Base-by-base conservation (phyloP, 192 early-diverging fungal genomes). In the Coemansia sp. region DNA sequence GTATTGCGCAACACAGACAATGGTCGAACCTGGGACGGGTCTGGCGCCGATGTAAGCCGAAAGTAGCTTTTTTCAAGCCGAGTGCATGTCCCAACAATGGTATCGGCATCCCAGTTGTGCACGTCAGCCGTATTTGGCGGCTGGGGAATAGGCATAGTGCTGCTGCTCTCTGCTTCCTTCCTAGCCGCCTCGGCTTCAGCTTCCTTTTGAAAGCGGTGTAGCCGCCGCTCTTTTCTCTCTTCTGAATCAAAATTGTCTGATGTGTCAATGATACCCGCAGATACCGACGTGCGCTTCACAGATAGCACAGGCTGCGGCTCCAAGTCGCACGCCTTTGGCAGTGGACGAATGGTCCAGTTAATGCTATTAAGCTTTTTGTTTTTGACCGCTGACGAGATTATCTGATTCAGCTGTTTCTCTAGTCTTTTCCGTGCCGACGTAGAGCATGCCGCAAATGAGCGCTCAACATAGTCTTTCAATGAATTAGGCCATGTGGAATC, bases 11-110 rank as follows among this genome's bases (percentile, higher is more conserved):
- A 72, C 1, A 99, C 73, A 23, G 70, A 76, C 49, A 95, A 75
- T 48, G 97, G 97, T 4, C 97, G 82, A n/a, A 99, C 94, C n/a
- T 88, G 91, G 1, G 92, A 60, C 21, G 96, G 96, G 71, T 98
- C 93, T 3, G 95, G 93, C 2, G 94, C 94, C 82, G 79, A 82
- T 14, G 96, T 98, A 64, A 98, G 81, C n/a, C 96, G 85, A 51
- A 97, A 74, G 70, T 97, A 98, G 56, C 78, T 78, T 77, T 98
- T 98, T 73, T 97, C 94, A n/a, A 98, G 81, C 39, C 85, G 70
- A 14, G 83, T 79, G 59, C 89, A 87, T 2, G 94, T 95, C 37
- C 96, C 96, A 21, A 96, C 90, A 64, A 98, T 93, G 5, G 94
- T 92, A 57, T 90, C 76, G 51, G 85, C 78, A 60, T 94, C 89